These are phyloP conservation scores for Globisporangium solare DNA, from an alignment of 352 stramenopile species.

Conservation along the genomic window DNA sequence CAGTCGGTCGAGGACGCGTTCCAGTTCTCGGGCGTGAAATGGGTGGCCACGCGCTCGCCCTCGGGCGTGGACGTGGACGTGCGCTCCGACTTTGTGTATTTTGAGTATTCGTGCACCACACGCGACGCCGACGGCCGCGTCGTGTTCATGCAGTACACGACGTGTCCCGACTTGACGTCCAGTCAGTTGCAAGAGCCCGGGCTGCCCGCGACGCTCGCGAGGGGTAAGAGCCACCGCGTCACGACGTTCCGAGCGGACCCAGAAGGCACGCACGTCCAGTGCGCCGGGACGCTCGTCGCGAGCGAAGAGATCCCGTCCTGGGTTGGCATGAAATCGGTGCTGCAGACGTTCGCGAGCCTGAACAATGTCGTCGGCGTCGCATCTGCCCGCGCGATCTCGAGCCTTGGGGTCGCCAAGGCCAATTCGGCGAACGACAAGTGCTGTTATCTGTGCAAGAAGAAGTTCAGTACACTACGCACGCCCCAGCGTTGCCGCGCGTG, in stretches of 20 bases:
- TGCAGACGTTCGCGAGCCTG: conserved; percentile 9
- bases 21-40: conserved; percentile 57
- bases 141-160: conserved; percentile 14
- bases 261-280: conserved; percentile 13
- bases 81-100: conserved; percentile 8
- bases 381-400: conserved; percentile 6
- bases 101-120: conserved; percentile 12
- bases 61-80: neutral
- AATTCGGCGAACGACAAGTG: neutral
- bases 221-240: conserved; percentile 1
- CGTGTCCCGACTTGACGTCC: conserved; percentile 7
- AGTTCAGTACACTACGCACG: conserved; percentile 7
- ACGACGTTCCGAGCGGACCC: conserved; percentile 5
- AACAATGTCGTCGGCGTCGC: conserved; percentile 10
- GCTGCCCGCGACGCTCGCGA: neutral
- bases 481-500: conserved; percentile 8
- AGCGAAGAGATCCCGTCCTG: conserved; percentile 9
- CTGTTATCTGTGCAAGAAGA: conserved; percentile 14
- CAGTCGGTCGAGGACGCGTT: conserved; percentile 36
- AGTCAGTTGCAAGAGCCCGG: conserved; percentile 1
- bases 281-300: conserved; percentile 1
- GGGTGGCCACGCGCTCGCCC: conserved; percentile 9
- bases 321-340: conserved; percentile 10
- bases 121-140: conserved; percentile 9
- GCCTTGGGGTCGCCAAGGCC: neutral